Evolutionary conservation across 441 rosid species (phyloP).

Genomic region (Eutrema salsugineum): DNA sequence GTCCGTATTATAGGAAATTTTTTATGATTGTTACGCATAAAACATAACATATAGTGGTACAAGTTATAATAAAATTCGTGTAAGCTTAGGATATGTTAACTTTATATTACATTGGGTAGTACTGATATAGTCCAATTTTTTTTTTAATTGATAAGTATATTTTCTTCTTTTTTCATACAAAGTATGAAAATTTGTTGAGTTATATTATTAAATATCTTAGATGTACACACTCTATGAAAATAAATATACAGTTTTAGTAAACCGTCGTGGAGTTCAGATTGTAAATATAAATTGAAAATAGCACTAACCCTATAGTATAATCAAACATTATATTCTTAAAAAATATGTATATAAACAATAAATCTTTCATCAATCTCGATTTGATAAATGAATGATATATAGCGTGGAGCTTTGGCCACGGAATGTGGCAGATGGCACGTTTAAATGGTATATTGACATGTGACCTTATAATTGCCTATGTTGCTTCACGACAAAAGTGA

Average conservation of each 20-base stretch:
- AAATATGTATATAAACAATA: neutral
- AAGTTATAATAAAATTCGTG: neutral
- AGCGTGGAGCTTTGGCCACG: constrained; percentile 22
- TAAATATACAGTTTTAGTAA: neutral
- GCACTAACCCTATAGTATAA: neutral
- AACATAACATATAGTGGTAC: neutral
- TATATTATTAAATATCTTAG: neutral
- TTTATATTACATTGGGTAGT: neutral
- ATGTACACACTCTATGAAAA: neutral
- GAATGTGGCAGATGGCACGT: constrained; percentile 29
- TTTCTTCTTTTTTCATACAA: too few relatives aligned
- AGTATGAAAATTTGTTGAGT: too few relatives aligned
- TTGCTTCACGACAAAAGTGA: constrained; percentile 17
- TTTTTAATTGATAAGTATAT: too few relatives aligned
- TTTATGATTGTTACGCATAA: neutral
- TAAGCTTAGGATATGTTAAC: neutral
- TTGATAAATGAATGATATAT: constrained; percentile 1
- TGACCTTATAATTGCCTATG: constrained; percentile 23
- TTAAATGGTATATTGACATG: constrained; percentile 24
- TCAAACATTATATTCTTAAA: neutral
- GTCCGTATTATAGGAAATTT: neutral
- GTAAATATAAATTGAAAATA: neutral
- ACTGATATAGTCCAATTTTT: neutral
- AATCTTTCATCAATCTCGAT: neutral
- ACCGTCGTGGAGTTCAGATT: neutral